Evolutionary conservation across 2,329 filamentous ascomycete genomes (phyloP).

Genomic region (Talaromyces amestolkiae): DNA sequence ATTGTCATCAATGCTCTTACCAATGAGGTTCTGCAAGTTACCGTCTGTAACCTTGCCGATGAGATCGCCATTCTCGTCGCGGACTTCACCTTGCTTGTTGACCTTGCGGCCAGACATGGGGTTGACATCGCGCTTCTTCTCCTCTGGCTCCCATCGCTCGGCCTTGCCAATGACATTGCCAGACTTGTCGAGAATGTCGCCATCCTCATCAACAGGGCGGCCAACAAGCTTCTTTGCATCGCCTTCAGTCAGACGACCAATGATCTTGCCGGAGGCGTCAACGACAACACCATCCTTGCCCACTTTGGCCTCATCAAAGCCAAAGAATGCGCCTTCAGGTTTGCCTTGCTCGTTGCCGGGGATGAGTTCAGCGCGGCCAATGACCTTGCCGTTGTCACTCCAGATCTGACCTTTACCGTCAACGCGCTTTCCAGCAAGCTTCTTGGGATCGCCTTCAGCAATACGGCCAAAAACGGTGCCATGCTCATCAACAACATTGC

Average conservation of each 20-base stretch:
- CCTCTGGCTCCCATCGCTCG: conserved; percentile 65
- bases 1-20: conserved; percentile 47
- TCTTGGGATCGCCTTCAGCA: conserved; percentile 55
- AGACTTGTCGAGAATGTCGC: conserved; percentile 65
- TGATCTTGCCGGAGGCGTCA: conserved; percentile 53
- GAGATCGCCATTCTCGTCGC: conserved; percentile 46
- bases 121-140: conserved; percentile 55
- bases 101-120: conserved; percentile 58
- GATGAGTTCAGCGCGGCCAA: conserved; percentile 58
- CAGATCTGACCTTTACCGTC: conserved; percentile 63
- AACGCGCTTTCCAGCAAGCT: conserved; percentile 60
- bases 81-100: conserved; percentile 52
- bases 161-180: conserved; percentile 66
- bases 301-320: conserved; percentile 57
- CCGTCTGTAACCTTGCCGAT: conserved; percentile 48
- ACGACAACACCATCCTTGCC: conserved; percentile 58
- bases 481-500: conserved; percentile 60
- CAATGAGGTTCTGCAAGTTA: conserved; percentile 42
- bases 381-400: conserved; percentile 61
- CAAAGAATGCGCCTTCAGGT: conserved; percentile 59
- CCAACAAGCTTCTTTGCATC: conserved; percentile 63
- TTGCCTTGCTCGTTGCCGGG: conserved; percentile 49
- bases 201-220: conserved; percentile 65
- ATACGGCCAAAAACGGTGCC: conserved; percentile 60
- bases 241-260: conserved; percentile 62